These are phyloP conservation scores for Talaromyces ruber DNA, from an alignment of 495 filamentous ascomycete species.

Conservation along the genomic window DNA sequence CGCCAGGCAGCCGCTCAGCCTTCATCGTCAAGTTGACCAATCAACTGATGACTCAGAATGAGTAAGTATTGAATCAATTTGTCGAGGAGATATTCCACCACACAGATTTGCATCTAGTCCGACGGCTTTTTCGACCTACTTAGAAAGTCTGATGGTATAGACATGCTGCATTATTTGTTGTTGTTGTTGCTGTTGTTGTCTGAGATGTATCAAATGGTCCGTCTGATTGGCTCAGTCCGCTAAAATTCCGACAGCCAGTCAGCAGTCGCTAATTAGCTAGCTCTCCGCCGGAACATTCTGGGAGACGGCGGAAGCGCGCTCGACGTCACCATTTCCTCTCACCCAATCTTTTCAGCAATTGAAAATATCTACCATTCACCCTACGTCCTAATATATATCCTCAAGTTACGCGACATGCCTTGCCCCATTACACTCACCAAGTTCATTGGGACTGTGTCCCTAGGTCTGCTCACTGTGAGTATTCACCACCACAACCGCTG, in stretches of 20 bases:
- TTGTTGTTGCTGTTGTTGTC: neutral
- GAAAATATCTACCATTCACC: neutral
- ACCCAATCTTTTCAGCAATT: neutral
- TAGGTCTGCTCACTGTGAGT: conserved; percentile 79
- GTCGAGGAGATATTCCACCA: neutral
- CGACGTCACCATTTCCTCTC: conserved; percentile 3
- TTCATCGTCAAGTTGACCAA: neutral
- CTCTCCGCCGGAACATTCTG: neutral
- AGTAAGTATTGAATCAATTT: neutral
- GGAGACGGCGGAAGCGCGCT: neutral
- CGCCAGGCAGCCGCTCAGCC: neutral
- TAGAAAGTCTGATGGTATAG: neutral
- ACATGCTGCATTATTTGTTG: neutral
- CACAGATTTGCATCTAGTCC: neutral
- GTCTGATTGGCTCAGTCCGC: neutral
- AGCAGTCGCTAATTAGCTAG: neutral
- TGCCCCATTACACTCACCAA: conserved; percentile 66
- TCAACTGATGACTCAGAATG: conserved; percentile 3
- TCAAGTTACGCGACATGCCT: conserved; percentile 49
- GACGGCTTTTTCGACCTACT: neutral
- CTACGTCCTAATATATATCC: neutral
- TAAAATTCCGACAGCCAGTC: neutral
- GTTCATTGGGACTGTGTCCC: conserved; percentile 80
- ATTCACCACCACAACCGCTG: conserved; percentile 6
- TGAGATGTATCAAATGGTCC: neutral